Evolutionary conservation across 441 rosid species (phyloP).

Genomic region (Gossypium gossypioides): DNA sequence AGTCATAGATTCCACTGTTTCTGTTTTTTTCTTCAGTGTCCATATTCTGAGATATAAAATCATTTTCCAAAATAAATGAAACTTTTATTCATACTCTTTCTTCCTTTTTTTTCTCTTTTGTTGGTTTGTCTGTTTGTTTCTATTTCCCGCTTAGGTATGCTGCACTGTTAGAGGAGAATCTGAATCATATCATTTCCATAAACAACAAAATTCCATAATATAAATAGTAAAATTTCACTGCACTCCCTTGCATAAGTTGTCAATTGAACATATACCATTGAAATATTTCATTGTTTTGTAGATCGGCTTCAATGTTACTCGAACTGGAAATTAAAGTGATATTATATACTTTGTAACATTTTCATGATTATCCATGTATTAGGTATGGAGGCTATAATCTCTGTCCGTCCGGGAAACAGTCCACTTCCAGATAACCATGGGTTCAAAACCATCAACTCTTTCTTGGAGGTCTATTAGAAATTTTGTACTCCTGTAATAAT

Average conservation of each 20-base stretch:
- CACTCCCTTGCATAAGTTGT: neutral
- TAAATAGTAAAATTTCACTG: neutral
- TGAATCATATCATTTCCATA: neutral
- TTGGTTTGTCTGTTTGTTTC: neutral
- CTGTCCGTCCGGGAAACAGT: conserved; percentile 75
- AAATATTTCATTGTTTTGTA: neutral
- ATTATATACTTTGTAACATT: neutral
- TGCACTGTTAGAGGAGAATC: neutral
- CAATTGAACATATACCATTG: neutral
- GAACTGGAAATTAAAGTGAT: neutral
- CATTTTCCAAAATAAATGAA: neutral
- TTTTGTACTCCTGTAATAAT: conserved; percentile 1
- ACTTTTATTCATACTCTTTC: neutral
- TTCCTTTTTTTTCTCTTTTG: neutral
- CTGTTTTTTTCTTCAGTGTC: neutral
- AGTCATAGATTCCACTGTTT: neutral
- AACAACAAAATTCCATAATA: neutral
- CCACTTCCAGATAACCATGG: conserved; percentile 65
- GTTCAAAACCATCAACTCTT: conserved; percentile 63
- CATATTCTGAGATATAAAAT: neutral
- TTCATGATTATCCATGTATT: conserved; percentile 2
- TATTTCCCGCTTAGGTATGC: neutral
- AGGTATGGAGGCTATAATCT: conserved; percentile 66
- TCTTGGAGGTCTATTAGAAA: conserved; percentile 46
- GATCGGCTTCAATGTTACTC: neutral